phyloP scores from a whole-genome alignment of 805 yeast genomes.

The Starmerella bombi region DNA sequence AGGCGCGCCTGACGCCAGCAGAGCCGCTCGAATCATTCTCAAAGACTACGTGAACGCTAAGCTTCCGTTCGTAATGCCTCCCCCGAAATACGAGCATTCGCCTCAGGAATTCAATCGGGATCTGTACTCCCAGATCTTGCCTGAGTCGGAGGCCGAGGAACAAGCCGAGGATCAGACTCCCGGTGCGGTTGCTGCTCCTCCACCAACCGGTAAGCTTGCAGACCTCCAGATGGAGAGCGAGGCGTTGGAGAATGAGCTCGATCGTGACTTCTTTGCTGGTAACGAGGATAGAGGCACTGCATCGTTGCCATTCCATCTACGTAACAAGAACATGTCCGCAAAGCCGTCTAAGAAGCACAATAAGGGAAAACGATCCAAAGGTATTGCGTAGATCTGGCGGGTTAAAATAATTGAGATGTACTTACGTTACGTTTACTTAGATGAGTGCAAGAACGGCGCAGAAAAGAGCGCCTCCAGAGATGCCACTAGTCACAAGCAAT shows the following conservation, averaged over 20 bases:
- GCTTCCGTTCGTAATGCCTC: conserved; percentile 71
- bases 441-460: conserved; percentile 15
- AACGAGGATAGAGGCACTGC: conserved; percentile 48
- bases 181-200: conserved; percentile 22
- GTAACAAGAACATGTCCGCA: conserved; percentile 8
- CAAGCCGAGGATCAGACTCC: conserved; percentile 32
- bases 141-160: conserved; percentile 46
- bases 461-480: conserved; percentile 15
- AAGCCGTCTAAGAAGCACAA: conserved; percentile 43
- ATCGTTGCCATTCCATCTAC: conserved; percentile 57
- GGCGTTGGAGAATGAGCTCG: conserved; percentile 67
- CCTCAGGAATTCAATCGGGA: conserved; percentile 61
- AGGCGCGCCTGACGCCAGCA: conserved; percentile 90
- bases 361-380: conserved; percentile 41
- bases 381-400: background rate
- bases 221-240: conserved; percentile 8
- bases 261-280: conserved; percentile 71
- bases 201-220: conserved; percentile 26
- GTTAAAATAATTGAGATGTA: background rate
- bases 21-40: conserved; percentile 83
- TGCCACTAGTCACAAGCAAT: conserved; percentile 1
- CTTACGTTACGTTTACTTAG: conserved; percentile 6
- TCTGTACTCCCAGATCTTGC: conserved; percentile 57
- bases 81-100: conserved; percentile 52
- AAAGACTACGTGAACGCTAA: conserved; percentile 94